A percentile compares a stretch with the other conserved stretches of the same genome.
Evolutionary conservation across 495 filamentous ascomycete species (phyloP).

Genomic region (Xylaria acuta): DNA sequence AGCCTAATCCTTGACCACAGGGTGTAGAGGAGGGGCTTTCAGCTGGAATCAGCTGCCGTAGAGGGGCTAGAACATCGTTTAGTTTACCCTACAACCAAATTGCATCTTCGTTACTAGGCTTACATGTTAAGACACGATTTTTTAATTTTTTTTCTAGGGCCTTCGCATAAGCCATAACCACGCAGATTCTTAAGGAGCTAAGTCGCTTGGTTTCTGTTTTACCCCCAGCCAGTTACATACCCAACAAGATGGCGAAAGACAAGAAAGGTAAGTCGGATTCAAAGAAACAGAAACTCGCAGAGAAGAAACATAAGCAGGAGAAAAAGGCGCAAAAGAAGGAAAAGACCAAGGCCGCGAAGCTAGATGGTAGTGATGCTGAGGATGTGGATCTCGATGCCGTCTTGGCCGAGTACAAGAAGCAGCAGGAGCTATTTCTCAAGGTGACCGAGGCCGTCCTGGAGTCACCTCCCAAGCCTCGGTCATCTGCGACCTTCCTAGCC

Average conservation of each 20-base stretch:
- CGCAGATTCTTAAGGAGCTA: background rate
- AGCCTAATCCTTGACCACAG: too few relatives aligned
- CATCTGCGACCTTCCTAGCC: slow-evolving; percentile 79
- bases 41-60: slow-evolving; percentile 14
- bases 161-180: background rate
- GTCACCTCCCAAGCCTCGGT: slow-evolving; percentile 76
- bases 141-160: background rate
- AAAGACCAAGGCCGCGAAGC: slow-evolving; percentile 57
- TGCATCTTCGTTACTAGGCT: background rate
- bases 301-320: slow-evolving; percentile 70
- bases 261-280: slow-evolving; percentile 61
- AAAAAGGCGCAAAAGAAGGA: slow-evolving; percentile 69
- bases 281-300: slow-evolving; percentile 67
- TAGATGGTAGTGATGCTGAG: slow-evolving; percentile 80
- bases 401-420: slow-evolving; percentile 81
- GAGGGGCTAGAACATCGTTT: slow-evolving; percentile 15
- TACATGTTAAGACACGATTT: background rate
- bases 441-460: slow-evolving; percentile 79
- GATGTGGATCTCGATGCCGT: slow-evolving; percentile 97
- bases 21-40: slow-evolving; percentile 14
- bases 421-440: slow-evolving; percentile 92
- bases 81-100: background rate
- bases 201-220: background rate
- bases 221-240: too few relatives aligned
- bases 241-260: slow-evolving; percentile 59